Percentiles rank a stretch among this genome's conserved stretches.
Evolutionary conservation across 2,329 filamentous ascomycete species (phyloP).

Genomic region (Sarocladium brachiariae): DNA sequence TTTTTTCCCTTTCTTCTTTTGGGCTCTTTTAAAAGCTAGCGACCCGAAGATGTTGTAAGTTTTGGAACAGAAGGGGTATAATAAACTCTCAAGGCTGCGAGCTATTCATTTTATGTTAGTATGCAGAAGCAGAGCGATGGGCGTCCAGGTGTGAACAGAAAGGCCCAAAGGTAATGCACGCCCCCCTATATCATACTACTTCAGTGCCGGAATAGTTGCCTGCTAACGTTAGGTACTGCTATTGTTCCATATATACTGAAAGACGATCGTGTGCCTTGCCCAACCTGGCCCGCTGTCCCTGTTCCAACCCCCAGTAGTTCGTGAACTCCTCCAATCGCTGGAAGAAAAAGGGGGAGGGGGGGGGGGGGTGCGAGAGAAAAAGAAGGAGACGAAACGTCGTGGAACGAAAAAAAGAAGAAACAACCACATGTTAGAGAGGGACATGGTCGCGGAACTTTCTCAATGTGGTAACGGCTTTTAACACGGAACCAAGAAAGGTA

Average conservation of each 20-base stretch:
- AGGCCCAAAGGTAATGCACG: neutral
- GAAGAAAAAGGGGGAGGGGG: too few relatives aligned
- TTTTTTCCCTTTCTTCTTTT: neutral
- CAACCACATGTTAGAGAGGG: too few relatives aligned
- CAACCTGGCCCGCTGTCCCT: neutral
- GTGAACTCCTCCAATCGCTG: slow-evolving; percentile 5
- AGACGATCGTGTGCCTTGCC: too few relatives aligned
- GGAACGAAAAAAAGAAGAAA: neutral
- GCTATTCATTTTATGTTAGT: too few relatives aligned
- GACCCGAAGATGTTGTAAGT: too few relatives aligned
- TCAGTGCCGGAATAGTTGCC: too few relatives aligned
- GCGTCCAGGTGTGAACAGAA: neutral
- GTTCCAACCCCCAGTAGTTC: slow-evolving; percentile 1
- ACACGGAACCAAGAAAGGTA: too few relatives aligned
- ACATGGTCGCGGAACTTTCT: too few relatives aligned
- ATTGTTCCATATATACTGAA: too few relatives aligned
- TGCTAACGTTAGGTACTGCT: too few relatives aligned
- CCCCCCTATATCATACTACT: neutral
- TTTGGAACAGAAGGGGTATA: neutral
- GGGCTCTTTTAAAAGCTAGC: neutral
- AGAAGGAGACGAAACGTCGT: neutral
- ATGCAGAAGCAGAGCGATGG: neutral
- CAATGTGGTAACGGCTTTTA: too few relatives aligned
- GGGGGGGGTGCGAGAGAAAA: too few relatives aligned
- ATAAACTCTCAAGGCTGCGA: neutral